Evolutionary conservation across 352 stramenopile species (phyloP).

Genomic region (Bremia lactucae): DNA sequence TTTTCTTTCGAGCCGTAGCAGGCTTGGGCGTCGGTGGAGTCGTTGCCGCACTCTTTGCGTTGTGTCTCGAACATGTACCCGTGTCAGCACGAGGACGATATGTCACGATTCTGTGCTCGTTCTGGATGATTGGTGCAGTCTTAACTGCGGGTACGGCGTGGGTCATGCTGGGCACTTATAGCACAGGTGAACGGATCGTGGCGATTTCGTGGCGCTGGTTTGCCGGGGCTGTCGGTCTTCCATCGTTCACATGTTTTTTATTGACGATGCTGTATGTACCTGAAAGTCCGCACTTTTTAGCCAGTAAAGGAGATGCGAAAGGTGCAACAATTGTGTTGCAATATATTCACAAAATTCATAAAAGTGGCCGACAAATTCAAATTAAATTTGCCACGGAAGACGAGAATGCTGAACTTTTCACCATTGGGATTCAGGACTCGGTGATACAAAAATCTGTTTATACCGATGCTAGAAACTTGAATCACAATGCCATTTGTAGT

Average conservation of each 20-base stretch:
- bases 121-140: slow-evolving; percentile 87
- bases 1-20: slow-evolving; percentile 58
- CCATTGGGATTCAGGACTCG: slow-evolving; percentile 4
- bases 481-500: slow-evolving; percentile 39
- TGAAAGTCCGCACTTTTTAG: slow-evolving; percentile 74
- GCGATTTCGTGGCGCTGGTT: slow-evolving; percentile 80
- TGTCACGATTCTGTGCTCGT: slow-evolving; percentile 82
- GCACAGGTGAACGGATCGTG: slow-evolving; percentile 44
- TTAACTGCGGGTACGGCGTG: slow-evolving; percentile 71
- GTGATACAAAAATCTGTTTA: background rate
- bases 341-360: slow-evolving; percentile 48
- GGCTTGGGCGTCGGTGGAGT: slow-evolving; percentile 77
- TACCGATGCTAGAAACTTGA: background rate
- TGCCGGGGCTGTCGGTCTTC: slow-evolving; percentile 57
- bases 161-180: slow-evolving; percentile 74
- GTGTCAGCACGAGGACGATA: slow-evolving; percentile 56
- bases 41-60: slow-evolving; percentile 74
- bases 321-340: slow-evolving; percentile 44
- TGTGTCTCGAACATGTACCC: slow-evolving; percentile 81
- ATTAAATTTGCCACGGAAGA: slow-evolving; percentile 58
- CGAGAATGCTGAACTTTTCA: slow-evolving; percentile 20
- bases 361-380: slow-evolving; percentile 36
- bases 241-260: slow-evolving; percentile 56
- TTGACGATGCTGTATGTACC: slow-evolving; percentile 61
- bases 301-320: slow-evolving; percentile 47